Base-by-base conservation (phyloP, 2,329 filamentous ascomycete genomes). In the Diplodia mutila region DNA sequence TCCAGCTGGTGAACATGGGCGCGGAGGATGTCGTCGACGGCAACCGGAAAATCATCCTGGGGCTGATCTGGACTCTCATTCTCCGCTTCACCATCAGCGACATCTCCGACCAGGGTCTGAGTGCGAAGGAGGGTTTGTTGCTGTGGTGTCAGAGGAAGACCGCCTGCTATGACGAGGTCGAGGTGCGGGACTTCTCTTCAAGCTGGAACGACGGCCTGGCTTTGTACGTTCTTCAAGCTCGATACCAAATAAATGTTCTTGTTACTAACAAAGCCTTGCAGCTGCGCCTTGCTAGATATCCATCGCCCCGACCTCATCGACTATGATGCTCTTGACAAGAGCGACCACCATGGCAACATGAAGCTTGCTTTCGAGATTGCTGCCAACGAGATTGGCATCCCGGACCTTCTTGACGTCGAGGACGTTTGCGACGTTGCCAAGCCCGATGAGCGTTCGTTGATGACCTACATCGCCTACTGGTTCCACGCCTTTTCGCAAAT, bases 401-500 rank as follows among this genome's bases (percentile, higher is more conserved):
- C 95, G 18, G 92, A 94, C 75, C 85, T 99, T 77, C 86, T 99
- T 68, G 95, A 99, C 78, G 95, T 98, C 16, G 95, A 99, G 80
- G 95, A 99, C 82, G 95, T 99, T 23, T 97, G 93, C 78, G 95
- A 99, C 77, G 94, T 99, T 32, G 87, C 93, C 27, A 96, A 95
- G 81, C 95, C 95, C 27, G 95, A 99, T 78, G 95, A 99, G 80
- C 90, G 93, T 73, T 96, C 92, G 78, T 85, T 99, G 77, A 99
- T 99, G 95, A 99, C 95, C 0, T 99, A 99, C 80, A 99, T 99
- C 74, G 95, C 95, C 71, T 99, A 99, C 84, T 99, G 95, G 95
- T 99, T 99, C 86, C 95, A 99, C 77, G 95, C 95, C 73, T 99
- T 99, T 79, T 98, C 94, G 34, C 94, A 98, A 76, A 96, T 99